Conservation (phyloP, 768 basidiomycete species). For the Mrakia gelida region DNA sequence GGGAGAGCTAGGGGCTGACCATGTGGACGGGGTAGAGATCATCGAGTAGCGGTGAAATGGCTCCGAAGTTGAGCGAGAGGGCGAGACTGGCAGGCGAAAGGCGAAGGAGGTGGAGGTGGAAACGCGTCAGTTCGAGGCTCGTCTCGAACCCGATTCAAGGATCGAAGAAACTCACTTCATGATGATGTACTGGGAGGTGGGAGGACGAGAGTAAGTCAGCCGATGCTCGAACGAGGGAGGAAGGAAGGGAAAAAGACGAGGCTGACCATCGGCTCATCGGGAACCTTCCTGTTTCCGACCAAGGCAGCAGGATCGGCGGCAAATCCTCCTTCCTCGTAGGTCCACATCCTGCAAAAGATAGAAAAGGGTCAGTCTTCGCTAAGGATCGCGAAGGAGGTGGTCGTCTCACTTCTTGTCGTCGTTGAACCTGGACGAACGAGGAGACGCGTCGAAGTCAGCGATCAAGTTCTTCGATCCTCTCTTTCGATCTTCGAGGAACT, state of each 20-base stretch:
- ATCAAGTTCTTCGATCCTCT: background rate
- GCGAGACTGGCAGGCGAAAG: conserved; percentile 15
- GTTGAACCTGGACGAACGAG: conserved; percentile 16
- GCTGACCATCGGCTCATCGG: conserved; percentile 49
- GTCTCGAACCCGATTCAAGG: background rate
- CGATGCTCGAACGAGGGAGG: too few species aligned
- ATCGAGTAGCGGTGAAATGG: background rate
- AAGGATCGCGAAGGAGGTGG: background rate
- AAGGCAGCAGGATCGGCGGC: background rate
- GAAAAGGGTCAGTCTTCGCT: background rate
- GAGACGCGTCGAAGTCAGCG: background rate
- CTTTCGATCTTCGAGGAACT: background rate
- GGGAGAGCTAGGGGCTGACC: background rate
- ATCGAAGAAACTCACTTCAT: background rate
- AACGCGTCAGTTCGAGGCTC: background rate
- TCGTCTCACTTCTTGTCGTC: background rate
- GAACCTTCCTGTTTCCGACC: conserved; percentile 15
- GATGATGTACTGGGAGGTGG: conserved; percentile 1
- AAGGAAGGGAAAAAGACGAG: background rate
- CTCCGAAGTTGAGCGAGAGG: conserved; percentile 24
- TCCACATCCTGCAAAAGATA: conserved; percentile 11
- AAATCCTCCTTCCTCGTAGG: conserved; percentile 11
- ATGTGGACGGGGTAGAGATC: conserved; percentile 23
- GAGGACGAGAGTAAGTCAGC: background rate
- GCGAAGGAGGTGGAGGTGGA: too few species aligned